Base-by-base conservation (phyloP, 148 eudicot genomes). In the Nepenthes mirabilis region DNA sequence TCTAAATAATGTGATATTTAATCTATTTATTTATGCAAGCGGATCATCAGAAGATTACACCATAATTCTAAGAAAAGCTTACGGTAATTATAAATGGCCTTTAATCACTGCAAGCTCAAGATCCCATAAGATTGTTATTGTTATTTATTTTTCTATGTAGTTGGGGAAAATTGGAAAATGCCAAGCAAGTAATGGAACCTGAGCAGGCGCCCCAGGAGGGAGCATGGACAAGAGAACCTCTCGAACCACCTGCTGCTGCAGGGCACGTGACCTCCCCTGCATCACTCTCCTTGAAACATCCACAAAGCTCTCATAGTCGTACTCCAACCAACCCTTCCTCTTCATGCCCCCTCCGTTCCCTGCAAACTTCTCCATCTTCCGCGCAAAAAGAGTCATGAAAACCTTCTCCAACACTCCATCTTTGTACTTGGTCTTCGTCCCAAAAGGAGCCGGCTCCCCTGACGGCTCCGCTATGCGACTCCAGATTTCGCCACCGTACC, bases 141-240 rank as follows among this genome's bases (percentile, higher is more conserved):
- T 23, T 23, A 23, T 23, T 23, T 23, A 23, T 23, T 23, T 23
- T 23, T 23, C 23, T 23, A 23, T 23, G 23, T 23, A 23, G 23
- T 23, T 23, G 23, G 23, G 23, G 23, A 23, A 23, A 23, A 23
- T 23, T 23, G 23, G 23, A 23, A 11, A 11, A 52, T 10, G 9
- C 32, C 56, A n/a, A 13, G 11, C 48, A 45, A 45, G 11, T 45
- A 32, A 37, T 37, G 37, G 34, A 76, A 23, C 97, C 85, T 90
- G 97, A 66, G 80, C 88, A 68, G 97, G 94, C 48, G 95, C 97
- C 58, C 91, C 95, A 65, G 97, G 91, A 65, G 97, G 97, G 51
- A 86, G 86, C 91, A 90, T 90, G 47, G 23, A 90, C 67, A 90
- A 64, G 56, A 90, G 86, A 13, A 90, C 97, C 74, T 90, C 83